These are phyloP conservation scores for Tetracladium setigerum DNA, from an alignment of 495 filamentous ascomycete species.

Conservation along the genomic window DNA sequence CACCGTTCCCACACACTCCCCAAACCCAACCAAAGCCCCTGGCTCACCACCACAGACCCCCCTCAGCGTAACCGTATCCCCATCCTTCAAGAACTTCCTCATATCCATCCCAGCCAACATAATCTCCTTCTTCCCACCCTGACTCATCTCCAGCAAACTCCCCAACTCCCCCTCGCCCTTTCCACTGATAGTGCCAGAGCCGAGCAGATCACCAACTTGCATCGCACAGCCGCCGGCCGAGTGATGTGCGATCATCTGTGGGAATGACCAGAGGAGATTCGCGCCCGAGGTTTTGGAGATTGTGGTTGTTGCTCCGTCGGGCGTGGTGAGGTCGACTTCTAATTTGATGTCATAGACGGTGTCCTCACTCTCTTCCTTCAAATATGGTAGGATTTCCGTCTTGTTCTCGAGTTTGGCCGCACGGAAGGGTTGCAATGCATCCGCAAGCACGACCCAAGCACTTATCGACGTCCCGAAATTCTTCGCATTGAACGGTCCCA, in stretches of 20 bases:
- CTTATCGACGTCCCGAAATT: constrained; percentile 69
- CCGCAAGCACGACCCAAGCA: constrained; percentile 63
- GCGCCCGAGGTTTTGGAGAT: constrained; percentile 56
- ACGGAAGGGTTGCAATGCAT: constrained; percentile 60
- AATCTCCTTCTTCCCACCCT: constrained; percentile 55
- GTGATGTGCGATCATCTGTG: constrained; percentile 63
- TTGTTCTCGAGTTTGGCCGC: constrained; percentile 43
- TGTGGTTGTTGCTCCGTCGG: constrained; percentile 54
- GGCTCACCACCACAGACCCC: constrained; percentile 49
- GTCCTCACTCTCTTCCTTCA: constrained; percentile 55
- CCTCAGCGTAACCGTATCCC: constrained; percentile 66
- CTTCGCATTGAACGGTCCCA: constrained; percentile 63
- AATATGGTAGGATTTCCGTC: constrained; percentile 46
- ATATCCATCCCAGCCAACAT: constrained; percentile 62
- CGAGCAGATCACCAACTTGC: constrained; percentile 54
- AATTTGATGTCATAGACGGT: constrained; percentile 70
- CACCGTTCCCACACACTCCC: constrained; percentile 53
- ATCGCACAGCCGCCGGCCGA: constrained; percentile 56
- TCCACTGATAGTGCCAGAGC: constrained; percentile 67
- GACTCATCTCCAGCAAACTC: not conserved
- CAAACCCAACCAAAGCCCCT: constrained; percentile 62
- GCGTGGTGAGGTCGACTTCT: constrained; percentile 59
- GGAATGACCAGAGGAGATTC: constrained; percentile 64
- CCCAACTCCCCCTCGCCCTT: constrained; percentile 40
- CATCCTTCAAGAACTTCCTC: constrained; percentile 75